Base-by-base conservation (phyloP, 306 rosid species). In the Prunus fruticosa region DNA sequence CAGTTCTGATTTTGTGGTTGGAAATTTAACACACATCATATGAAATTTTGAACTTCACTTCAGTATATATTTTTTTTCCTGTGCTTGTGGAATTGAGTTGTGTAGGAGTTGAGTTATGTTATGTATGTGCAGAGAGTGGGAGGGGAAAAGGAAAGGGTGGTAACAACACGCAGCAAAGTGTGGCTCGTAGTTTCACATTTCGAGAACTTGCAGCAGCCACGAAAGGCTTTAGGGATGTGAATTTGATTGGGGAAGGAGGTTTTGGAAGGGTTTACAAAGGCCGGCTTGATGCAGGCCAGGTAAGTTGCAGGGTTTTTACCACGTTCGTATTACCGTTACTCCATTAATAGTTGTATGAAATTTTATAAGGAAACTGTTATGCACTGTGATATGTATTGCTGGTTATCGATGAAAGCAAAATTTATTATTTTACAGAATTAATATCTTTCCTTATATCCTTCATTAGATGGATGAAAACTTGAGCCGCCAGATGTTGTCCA, bases 181-280 rank as follows among this genome's bases (percentile, higher is more conserved):
- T 64, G 38, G 88, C 89, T 6, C 84, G 86, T 25, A 88, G 91
- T 66, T 88, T 85, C 75, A 79, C 91, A 1, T 95, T 95, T 70
- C 89, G 90, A 10, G 99, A 95, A 83, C 96, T 95, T 5, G 97
- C 97, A 18, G 76, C 68, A 0, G 99, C 97, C 38, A 90, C 97
- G 2, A 84, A 83, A 71, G 92, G 93, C 38, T 90, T 90, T 80
- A 87, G 60, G 86, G 88, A 87, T 30, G 90, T 87, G 51, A 92
- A 95, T 73, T 79, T 92, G 86, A 84, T 92, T 27, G 99, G 99
- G 8, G 98, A 96, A 89, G 99, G 99, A 30, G 99, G 99, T 72
- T 96, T 96, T 80, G 99, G 99, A 72, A 91, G 82, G 72, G 99
- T 96, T 71, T 96, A 82, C 85, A 92, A 96, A 85, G 99, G 99